Conservation (phyloP, 163 green algal genomes). For the Smithsoniella earleae region DNA sequence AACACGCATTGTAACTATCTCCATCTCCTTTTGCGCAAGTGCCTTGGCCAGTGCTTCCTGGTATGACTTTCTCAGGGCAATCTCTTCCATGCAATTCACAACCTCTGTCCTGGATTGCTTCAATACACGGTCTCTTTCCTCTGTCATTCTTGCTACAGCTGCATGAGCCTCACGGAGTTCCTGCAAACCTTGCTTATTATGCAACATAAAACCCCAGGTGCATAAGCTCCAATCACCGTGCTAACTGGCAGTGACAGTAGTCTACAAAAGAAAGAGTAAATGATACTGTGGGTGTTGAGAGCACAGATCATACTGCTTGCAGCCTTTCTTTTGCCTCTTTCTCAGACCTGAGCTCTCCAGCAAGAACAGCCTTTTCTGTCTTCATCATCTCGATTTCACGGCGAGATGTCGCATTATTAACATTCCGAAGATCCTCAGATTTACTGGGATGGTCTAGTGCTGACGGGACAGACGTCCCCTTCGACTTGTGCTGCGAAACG, state of each 20-base stretch:
- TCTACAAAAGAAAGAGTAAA: background rate
- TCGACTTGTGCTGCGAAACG: too few relatives aligned
- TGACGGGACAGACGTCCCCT: too few relatives aligned
- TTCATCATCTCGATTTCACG: conserved; percentile 6
- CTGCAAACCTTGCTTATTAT: background rate
- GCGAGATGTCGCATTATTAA: background rate
- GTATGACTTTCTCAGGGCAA: background rate
- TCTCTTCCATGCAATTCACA: conserved; percentile 12
- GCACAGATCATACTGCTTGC: background rate
- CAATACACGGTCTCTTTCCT: background rate
- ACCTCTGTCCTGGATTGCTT: conserved; percentile 16
- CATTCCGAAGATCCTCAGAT: background rate
- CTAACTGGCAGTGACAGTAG: background rate
- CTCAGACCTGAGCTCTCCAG: background rate
- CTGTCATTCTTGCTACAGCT: background rate
- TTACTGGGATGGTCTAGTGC: background rate
- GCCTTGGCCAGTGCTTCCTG: conserved; percentile 21
- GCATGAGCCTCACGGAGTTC: background rate
- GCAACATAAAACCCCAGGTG: background rate
- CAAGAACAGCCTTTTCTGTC: conserved; percentile 1
- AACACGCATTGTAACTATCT: conserved; percentile 22
- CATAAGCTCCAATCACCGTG: background rate
- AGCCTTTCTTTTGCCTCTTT: background rate
- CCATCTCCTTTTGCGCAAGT: background rate
- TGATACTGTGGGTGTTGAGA: background rate